Evolutionary conservation across 441 rosid genomes (phyloP), one percentile per base, ranked within the genome.

Genomic region (Aleurites moluccanus): DNA sequence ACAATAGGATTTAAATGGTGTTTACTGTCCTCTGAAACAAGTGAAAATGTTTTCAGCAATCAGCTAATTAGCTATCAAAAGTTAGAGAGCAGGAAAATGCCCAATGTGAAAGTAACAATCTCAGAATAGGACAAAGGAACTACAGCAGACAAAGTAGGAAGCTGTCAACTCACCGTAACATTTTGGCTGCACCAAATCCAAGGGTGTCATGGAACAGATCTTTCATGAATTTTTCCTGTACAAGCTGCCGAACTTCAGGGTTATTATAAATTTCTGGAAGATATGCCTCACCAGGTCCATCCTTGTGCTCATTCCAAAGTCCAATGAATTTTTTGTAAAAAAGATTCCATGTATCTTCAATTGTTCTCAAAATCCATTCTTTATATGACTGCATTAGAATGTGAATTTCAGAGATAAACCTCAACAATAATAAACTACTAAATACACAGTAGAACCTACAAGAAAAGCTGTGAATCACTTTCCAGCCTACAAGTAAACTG

Each of bases 131-230:
- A 44, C 49, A 16, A 0, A 47, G 65, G 67, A 75, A 71, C 44
- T 14, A 52, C 38, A 50, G 16, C 7, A 4, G 13, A 61, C 52
- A n/a, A 52, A 56, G 20, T 16, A 28, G 42, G 67, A 65, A 27
- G 25, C 10, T 59, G 18, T 25, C 11, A 25, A 68, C 78, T 75
- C 70, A 89, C 98, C 99, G 88, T 63, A 90, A 91, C 99, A 94
- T 92, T 83, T 94, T 92, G 68, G 98, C 98, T 65, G 97, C 93
- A 42, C 97, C 99, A 52, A 91, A 94, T 69, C 99, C 99, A 66
- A 94, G 93, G 27, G 90, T 75, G 74, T 92, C 98, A 71, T 90
- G 98, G 83, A 92, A 80, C 83, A 94, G 79, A 71, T 87, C 90
- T 68, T 23, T 77, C 90, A 92, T 87, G 74, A 64, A 94, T 50